These are phyloP conservation scores for Aspergillus homomorphus DNA, from an alignment of 495 filamentous ascomycete genomes.

Conservation along the genomic window DNA sequence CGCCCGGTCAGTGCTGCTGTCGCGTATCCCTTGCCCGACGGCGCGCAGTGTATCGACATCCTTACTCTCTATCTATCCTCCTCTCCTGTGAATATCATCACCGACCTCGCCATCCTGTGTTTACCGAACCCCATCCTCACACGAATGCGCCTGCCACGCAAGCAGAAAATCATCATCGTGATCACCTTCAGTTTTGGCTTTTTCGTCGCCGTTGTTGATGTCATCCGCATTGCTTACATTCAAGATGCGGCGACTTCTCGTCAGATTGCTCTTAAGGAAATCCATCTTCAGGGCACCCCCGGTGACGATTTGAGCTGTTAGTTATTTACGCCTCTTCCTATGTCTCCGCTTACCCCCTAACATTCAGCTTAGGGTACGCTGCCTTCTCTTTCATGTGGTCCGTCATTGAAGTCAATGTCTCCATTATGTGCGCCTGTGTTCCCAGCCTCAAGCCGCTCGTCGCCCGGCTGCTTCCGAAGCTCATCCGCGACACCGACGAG, in stretches of 20 bases:
- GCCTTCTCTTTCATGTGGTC: slow-evolving; percentile 91
- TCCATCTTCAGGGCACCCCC: slow-evolving; percentile 33
- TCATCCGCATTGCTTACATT: slow-evolving; percentile 84
- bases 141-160: slow-evolving; percentile 73
- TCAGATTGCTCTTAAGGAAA: slow-evolving; percentile 26
- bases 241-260: slow-evolving; percentile 61
- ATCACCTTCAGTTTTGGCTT: slow-evolving; percentile 79
- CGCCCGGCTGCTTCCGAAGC: slow-evolving; percentile 66
- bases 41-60: slow-evolving; percentile 64
- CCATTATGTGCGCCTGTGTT: slow-evolving; percentile 83
- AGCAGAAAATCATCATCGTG: slow-evolving; percentile 80
- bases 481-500: slow-evolving; percentile 57
- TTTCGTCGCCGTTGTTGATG: slow-evolving; percentile 85
- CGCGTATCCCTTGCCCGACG: slow-evolving; percentile 36
- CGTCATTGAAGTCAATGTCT: slow-evolving; percentile 83
- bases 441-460: slow-evolving; percentile 86
- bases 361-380: slow-evolving; percentile 57
- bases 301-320: slow-evolving; percentile 56
- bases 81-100: slow-evolving; percentile 78
- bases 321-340: slow-evolving; percentile 2
- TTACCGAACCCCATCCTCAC: slow-evolving; percentile 88
- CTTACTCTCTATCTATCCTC: slow-evolving; percentile 81
- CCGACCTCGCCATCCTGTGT: slow-evolving; percentile 78
- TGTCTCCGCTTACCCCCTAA: background rate
- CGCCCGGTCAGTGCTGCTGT: slow-evolving; percentile 66